Conservation (phyloP, 371 early-diverging fungal genomes). For the Haplosporangium sp. region DNA sequence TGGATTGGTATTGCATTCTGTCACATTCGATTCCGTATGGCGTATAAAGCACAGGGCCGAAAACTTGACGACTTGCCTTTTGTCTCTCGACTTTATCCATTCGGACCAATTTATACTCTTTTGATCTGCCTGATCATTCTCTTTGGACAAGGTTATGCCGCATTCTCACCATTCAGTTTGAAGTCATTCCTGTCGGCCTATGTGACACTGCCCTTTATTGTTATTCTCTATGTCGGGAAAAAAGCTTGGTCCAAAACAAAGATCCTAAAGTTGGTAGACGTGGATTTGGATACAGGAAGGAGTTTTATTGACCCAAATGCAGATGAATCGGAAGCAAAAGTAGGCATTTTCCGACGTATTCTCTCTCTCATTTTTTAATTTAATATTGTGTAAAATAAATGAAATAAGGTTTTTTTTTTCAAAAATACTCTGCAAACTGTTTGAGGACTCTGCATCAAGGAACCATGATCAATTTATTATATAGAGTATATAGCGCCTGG, state of each 20-base stretch:
- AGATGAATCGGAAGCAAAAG: not conserved
- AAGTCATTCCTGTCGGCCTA: constrained; percentile 56
- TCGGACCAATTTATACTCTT: constrained; percentile 76
- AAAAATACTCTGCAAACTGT: too few species aligned
- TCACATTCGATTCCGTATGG: constrained; percentile 87
- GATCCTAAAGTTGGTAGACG: constrained; percentile 65
- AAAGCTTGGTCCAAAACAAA: constrained; percentile 65
- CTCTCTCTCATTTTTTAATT: too few species aligned
- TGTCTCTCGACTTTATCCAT: constrained; percentile 75
- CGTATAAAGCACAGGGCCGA: constrained; percentile 78
- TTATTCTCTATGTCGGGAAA: constrained; percentile 63
- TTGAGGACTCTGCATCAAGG: too few species aligned
- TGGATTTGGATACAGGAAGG: constrained; percentile 71
- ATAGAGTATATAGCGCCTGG: too few species aligned
- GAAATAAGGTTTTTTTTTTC: too few species aligned
- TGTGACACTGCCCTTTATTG: constrained; percentile 48
- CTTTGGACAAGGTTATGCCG: constrained; percentile 72
- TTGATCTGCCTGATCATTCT: constrained; percentile 66
- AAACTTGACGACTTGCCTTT: constrained; percentile 78
- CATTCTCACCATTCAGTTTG: constrained; percentile 49
- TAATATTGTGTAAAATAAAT: too few species aligned
- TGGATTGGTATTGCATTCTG: constrained; percentile 84
- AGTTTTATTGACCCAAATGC: constrained; percentile 5
- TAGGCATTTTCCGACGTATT: too few species aligned
- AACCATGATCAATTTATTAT: too few species aligned